Evolutionary conservation across 805 yeast genomes (phyloP).

Genomic region (Middelhovenomyces tepae): DNA sequence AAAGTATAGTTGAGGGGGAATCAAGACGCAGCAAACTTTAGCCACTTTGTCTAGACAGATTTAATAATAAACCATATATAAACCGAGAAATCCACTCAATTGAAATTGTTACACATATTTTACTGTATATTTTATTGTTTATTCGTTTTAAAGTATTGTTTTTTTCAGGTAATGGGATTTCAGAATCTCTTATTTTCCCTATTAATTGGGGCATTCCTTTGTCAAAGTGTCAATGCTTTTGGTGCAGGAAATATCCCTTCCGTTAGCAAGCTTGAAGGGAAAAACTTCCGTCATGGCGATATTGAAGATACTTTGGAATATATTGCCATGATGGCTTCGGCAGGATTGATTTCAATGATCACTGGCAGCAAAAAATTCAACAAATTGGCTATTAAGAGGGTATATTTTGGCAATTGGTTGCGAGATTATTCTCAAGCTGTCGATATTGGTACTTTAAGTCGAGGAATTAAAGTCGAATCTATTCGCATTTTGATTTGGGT

Average conservation of each 20-base stretch:
- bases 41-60: too few relatives aligned
- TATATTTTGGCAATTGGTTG: conserved; percentile 21
- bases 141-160: too few relatives aligned
- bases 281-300: conserved; percentile 21
- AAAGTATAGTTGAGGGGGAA: too few relatives aligned
- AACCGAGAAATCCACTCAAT: too few relatives aligned
- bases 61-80: neutral
- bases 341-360: conserved; percentile 11
- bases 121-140: too few relatives aligned
- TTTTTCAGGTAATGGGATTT: too few relatives aligned
- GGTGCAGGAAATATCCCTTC: conserved; percentile 22
- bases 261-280: conserved; percentile 16
- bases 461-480: conserved; percentile 13
- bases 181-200: too few relatives aligned
- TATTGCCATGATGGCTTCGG: conserved; percentile 15
- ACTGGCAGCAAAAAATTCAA: conserved; percentile 19
- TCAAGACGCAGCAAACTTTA: too few relatives aligned
- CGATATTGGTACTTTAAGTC: conserved; percentile 17
- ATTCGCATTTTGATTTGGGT: conserved; percentile 17
- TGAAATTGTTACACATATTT: too few relatives aligned
- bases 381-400: conserved; percentile 15
- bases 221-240: conserved; percentile 14
- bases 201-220: too few relatives aligned
- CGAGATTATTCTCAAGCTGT: conserved; percentile 21
- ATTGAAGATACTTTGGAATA: conserved; percentile 19